phyloP scores from a whole-genome alignment of 2,329 filamentous ascomycete genomes.

The Alternaria postmessia region DNA sequence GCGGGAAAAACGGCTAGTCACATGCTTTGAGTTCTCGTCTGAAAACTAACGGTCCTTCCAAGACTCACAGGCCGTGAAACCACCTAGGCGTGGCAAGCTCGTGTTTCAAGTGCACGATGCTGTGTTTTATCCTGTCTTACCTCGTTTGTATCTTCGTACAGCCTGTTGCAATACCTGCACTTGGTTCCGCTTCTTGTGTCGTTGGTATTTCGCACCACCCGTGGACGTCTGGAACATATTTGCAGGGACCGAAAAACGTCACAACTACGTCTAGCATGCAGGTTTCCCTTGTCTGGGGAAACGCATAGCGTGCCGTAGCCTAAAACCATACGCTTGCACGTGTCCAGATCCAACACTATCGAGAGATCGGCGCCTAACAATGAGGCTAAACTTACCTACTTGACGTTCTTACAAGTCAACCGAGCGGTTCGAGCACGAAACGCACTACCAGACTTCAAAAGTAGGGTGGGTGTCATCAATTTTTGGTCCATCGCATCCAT shows the following conservation, averaged over 20 bases:
- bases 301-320: not conserved
- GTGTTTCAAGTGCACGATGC: constrained; percentile 33
- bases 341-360: constrained; percentile 6
- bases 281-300: constrained; percentile 7
- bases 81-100: constrained; percentile 27
- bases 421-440: constrained; percentile 4
- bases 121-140: constrained; percentile 31
- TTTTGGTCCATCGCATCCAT: not conserved
- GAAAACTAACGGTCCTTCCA: constrained; percentile 9
- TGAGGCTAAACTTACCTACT: constrained; percentile 8
- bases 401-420: constrained; percentile 4
- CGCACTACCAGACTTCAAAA: not conserved
- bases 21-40: constrained; percentile 22
- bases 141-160: constrained; percentile 4
- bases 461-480: not conserved
- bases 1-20: constrained; percentile 17
- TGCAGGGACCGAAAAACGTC: constrained; percentile 1
- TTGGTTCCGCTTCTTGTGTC: not conserved
- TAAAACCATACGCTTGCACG: not conserved
- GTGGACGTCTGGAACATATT: not conserved
- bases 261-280: constrained; percentile 9
- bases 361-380: constrained; percentile 10
- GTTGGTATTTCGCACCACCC: constrained; percentile 2
- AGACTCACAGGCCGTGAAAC: constrained; percentile 26
- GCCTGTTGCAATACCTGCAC: constrained; percentile 3